Evolutionary conservation across 495 filamentous ascomycete genomes (phyloP), one percentile per base, ranked within the genome.

Genomic region (Xylaria intraflava): DNA sequence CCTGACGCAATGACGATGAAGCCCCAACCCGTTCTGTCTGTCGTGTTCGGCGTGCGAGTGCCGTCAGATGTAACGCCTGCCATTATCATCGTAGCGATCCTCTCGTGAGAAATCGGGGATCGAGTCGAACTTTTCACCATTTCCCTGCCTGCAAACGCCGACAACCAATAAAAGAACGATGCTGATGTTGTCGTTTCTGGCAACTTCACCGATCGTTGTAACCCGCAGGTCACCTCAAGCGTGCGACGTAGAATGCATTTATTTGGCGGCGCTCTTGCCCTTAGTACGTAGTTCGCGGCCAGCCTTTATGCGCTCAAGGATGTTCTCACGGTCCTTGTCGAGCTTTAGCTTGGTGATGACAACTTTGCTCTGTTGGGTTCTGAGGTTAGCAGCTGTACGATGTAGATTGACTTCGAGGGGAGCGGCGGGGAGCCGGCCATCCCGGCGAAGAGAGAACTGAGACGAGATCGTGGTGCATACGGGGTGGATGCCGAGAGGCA

Each of bases 271-370:
- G 61, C 67, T 72, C 75, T 77, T 78, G 64, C 66, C 68, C 75
- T 82, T 83, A 46, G 68, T 65, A 49, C 72, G 76, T 64, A 79
- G 79, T 78, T 90, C 86, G 62, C 88, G 82, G 63, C 89, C 88
- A 62, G 82, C 75, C 67, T 78, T 81, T 69, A 84, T 86, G 73
- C 92, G 84, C 78, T 89, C 89, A 50, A 96, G 79, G 69, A 97
- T 93, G 71, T 77, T 78, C 80, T 97, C 92, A 65, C 93, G 88
- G 77, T 99, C 93, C 86, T 96, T 94, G 77, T 95, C 90, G 62
- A 96, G 77, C 85, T 96, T 94, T 70, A 98, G 79, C 82, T 96
- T 96, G 72, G 86, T 96, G 78, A 97, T 87, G 73, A 91, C 83
- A 60, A 94, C 87, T 73, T 96, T 97, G 73, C 84, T 54, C 51